phyloP scores from a whole-genome alignment of 768 basidiomycete species.

The Tricholoma sp. region DNA sequence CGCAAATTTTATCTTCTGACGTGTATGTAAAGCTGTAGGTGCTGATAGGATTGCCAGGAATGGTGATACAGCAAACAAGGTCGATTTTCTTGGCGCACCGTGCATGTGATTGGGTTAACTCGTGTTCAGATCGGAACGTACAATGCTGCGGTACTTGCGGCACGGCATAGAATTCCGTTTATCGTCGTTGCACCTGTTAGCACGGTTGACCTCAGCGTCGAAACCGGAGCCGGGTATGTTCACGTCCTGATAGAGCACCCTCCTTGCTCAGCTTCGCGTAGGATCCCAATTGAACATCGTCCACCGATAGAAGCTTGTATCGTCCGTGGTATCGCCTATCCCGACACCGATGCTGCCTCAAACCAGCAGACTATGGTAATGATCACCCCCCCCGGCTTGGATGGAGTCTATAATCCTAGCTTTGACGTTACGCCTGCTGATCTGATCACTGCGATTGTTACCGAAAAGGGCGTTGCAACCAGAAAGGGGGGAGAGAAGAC shows the following conservation, averaged over 20 bases:
- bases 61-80: constrained; percentile 97
- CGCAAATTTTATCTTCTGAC: neutral
- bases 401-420: constrained; percentile 84
- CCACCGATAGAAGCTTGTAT: constrained; percentile 84
- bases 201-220: constrained; percentile 80
- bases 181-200: constrained; percentile 91
- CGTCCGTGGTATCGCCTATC: constrained; percentile 77
- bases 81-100: constrained; percentile 5
- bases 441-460: constrained; percentile 91
- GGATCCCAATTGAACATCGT: constrained; percentile 92
- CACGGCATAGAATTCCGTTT: constrained; percentile 83
- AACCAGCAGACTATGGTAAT: constrained; percentile 73
- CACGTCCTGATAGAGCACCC: constrained; percentile 5
- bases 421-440: constrained; percentile 97
- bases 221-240: constrained; percentile 59
- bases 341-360: constrained; percentile 32
- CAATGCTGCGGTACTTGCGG: constrained; percentile 90
- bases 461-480: constrained; percentile 89
- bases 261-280: constrained; percentile 14
- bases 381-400: constrained; percentile 67
- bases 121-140: constrained; percentile 77
- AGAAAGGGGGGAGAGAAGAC: constrained; percentile 48
- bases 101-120: constrained; percentile 12
- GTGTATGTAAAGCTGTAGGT: constrained; percentile 55
- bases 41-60: constrained; percentile 88